Conservation (phyloP, 1,284 basidiomycete genomes). For the Gomphus bonarii region DNA sequence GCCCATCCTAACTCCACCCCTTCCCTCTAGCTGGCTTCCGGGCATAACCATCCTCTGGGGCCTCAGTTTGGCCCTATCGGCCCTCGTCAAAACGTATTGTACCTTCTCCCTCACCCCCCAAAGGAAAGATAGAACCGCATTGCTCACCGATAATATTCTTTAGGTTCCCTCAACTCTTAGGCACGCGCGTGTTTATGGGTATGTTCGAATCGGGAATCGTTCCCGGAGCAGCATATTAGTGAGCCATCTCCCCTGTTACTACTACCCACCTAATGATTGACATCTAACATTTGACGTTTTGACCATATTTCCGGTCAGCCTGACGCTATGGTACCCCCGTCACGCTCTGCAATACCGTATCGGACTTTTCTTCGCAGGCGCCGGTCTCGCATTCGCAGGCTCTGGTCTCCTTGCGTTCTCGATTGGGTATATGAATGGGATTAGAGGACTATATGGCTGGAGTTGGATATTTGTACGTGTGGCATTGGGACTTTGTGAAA, state of each 20-base stretch:
- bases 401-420: not conserved
- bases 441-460: not conserved
- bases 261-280: not conserved
- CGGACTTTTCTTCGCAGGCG: not conserved
- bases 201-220: not conserved
- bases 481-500: too few species aligned
- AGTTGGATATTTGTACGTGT: not conserved
- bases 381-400: not conserved
- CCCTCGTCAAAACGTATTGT: not conserved
- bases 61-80: not conserved
- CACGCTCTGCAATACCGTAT: constrained; percentile 28
- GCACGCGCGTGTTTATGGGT: too few species aligned
- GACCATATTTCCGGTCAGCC: constrained; percentile 17
- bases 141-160: too few species aligned
- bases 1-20: not conserved
- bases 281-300: too few species aligned
- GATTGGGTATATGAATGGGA: not conserved
- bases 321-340: constrained; percentile 44
- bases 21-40: not conserved
- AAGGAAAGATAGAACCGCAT: not conserved
- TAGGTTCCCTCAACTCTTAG: too few species aligned
- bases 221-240: not conserved
- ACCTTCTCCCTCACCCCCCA: not conserved
- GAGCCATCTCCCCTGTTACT: not conserved
- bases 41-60: not conserved